Evolutionary conservation across 108 stramenopile species (phyloP), one percentile per base, ranked within the genome.

Genomic region (Licmophora abbreviata): DNA sequence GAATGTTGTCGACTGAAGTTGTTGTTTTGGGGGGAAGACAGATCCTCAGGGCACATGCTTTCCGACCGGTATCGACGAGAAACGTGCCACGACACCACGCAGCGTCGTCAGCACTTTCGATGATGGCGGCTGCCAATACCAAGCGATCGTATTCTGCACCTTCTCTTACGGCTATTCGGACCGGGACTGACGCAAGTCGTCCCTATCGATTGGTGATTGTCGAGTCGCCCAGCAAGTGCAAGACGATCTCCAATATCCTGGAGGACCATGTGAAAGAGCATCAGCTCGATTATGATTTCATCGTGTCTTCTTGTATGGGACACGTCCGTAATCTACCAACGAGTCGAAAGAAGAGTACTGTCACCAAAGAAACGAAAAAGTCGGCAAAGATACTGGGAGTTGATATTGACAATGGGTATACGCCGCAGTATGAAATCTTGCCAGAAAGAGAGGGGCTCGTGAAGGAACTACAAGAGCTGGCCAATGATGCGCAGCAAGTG

Each of bases 191-290:
- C 17, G 6, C 18, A 6, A 9, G 34, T 35, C 61, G 73, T 15
- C 74, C 74, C 0, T 71, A 69, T 44, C 55, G 59, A 14, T 36
- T 76, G 37, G 66, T 76, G 25, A 67, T 76, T 59, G 74, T 76
- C 22, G 74, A 76, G 58, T 76, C 74, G 4, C 74, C 74, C 30
- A 63, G 60, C 61, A 76, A 76, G 41, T 70, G 69, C 47, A 56
- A 63, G n/a, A 76, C 74, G 2, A 76, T 76, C n/a, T 53, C 53
- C 2, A 68, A 63, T n/a, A 76, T 76, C 60, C 51, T 76, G 10
- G 43, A 66, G 26, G 23, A 63, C 0, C 64, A 68, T 38, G 74
- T 63, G 30, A n/a, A 67, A 60, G 57, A 61, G 34, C 3, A 71
- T 21, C 24, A 58, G 17, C 44, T 76, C 24, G 42, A 44, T 3